phyloP scores from a whole-genome alignment of 441 rosid species.

The Euphorbia schlechtendalii region DNA sequence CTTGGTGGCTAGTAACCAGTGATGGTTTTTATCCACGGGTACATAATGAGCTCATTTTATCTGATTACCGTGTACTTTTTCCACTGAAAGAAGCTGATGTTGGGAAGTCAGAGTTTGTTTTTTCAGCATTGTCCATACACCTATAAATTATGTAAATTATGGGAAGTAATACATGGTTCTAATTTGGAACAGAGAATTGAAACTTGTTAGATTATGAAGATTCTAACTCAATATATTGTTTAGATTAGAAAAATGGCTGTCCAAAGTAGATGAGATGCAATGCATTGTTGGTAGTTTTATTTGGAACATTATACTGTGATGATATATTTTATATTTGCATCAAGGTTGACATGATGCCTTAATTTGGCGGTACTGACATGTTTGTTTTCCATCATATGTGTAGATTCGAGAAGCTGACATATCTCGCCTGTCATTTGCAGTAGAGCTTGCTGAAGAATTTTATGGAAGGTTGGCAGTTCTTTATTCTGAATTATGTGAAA shows the following conservation, averaged over 20 bases:
- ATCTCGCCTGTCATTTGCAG: constrained; percentile 96
- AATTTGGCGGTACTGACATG: constrained; percentile 12
- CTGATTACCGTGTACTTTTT: too few species aligned
- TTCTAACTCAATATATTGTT: neutral
- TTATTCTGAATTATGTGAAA: constrained; percentile 19
- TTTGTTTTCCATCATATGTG: constrained; percentile 24
- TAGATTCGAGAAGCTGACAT: constrained; percentile 98
- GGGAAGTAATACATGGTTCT: constrained; percentile 1
- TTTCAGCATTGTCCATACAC: too few species aligned
- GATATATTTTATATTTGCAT: neutral
- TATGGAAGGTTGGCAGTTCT: constrained; percentile 75
- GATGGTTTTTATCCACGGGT: too few species aligned
- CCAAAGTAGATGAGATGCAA: neutral
- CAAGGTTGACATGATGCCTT: constrained; percentile 16
- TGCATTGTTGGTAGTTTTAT: neutral
- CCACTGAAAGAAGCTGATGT: too few species aligned
- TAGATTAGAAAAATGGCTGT: neutral
- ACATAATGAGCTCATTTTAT: too few species aligned
- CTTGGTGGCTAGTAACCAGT: too few species aligned
- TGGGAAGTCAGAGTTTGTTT: too few species aligned
- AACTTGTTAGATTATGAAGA: neutral
- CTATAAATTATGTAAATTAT: too few species aligned
- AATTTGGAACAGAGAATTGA: constrained; percentile 7
- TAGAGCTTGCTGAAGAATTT: constrained; percentile 98
- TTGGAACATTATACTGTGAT: neutral